phyloP scores from a whole-genome alignment of 345 rosid genomes.

The Zanthoxylum bungeanum region DNA sequence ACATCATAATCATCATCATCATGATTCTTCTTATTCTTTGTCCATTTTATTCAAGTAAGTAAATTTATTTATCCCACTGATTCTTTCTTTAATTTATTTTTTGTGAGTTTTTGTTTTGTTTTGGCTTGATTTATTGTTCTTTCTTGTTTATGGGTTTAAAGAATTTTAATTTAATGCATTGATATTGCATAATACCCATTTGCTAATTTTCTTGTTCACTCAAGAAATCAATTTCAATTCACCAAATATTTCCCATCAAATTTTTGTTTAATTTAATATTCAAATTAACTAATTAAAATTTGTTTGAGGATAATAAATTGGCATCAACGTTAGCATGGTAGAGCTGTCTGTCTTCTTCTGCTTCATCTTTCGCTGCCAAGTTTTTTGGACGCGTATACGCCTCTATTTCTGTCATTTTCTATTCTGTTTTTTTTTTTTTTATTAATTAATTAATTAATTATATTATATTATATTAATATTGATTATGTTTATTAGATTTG shows the following conservation, averaged over 20 bases:
- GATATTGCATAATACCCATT: neutral
- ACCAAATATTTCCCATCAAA: too few relatives aligned
- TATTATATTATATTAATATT: too few relatives aligned
- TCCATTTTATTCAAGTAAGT: neutral
- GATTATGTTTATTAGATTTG: neutral
- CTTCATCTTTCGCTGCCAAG: neutral
- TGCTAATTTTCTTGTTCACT: neutral
- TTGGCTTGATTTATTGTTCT: neutral
- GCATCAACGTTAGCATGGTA: neutral
- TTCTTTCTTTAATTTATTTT: neutral
- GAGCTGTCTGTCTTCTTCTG: neutral
- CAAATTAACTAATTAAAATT: neutral
- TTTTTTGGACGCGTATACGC: constrained; percentile 9
- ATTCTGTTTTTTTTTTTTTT: too few relatives aligned
- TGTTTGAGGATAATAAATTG: neutral
- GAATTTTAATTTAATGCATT: neutral
- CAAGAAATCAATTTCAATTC: neutral
- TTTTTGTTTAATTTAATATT: too few relatives aligned
- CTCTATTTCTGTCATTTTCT: neutral
- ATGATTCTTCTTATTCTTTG: neutral
- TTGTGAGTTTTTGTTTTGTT: neutral
- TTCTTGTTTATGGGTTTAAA: neutral
- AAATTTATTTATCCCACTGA: neutral
- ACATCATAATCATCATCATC: neutral
- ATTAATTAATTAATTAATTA: neutral